Conservation (phyloP, 73 alveolate species). For the Loxodes magnus region DNA sequence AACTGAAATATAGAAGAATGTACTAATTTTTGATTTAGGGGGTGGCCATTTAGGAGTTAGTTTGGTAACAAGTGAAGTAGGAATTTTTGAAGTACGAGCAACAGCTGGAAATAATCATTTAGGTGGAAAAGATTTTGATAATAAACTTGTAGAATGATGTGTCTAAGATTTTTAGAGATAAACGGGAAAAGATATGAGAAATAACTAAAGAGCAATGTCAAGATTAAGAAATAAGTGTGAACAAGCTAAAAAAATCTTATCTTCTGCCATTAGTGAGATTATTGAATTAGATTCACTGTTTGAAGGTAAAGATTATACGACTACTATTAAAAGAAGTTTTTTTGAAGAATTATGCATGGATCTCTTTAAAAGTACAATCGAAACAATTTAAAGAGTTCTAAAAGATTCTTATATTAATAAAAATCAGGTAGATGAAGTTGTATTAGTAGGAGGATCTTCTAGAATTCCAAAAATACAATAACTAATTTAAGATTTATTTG, state of each 20-base stretch:
- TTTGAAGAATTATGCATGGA: constrained; percentile 67
- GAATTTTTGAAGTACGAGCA: constrained; percentile 94
- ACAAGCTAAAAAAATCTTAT: constrained; percentile 73
- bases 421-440: constrained; percentile 69
- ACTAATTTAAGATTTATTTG: constrained; percentile 85
- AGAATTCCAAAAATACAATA: constrained; percentile 88
- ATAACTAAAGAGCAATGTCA: constrained; percentile 54
- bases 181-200: constrained; percentile 33
- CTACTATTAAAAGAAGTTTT: constrained; percentile 44
- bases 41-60: constrained; percentile 98
- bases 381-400: constrained; percentile 49
- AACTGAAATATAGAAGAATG: constrained; percentile 61
- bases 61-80: constrained; percentile 90
- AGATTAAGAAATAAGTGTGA: constrained; percentile 71
- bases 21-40: constrained; percentile 86
- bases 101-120: constrained; percentile 97
- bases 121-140: constrained; percentile 98
- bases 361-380: constrained; percentile 39
- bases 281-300: constrained; percentile 69
- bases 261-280: constrained; percentile 45
- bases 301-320: constrained; percentile 52
- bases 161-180: constrained; percentile 38
- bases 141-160: constrained; percentile 59
- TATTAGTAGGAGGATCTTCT: constrained; percentile 85
- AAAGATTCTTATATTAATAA: constrained; percentile 49